phyloP scores from a whole-genome alignment of 2,329 filamentous ascomycete genomes.

The Hypoxylon sp. region DNA sequence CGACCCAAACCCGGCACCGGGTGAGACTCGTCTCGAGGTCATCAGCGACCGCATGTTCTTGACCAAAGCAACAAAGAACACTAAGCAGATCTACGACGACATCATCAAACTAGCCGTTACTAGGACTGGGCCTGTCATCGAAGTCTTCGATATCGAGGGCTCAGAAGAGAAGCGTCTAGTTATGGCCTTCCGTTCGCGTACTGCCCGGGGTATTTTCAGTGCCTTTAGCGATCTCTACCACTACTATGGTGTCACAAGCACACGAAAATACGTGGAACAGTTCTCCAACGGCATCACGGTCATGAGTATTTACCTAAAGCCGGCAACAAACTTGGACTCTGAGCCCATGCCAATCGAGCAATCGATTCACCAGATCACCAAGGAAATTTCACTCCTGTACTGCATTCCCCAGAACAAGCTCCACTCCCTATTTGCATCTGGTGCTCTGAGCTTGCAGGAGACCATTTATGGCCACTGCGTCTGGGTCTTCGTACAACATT shows the following conservation, averaged over 20 bases:
- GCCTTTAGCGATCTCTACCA: conserved; percentile 96
- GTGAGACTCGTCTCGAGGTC: conserved; percentile 88
- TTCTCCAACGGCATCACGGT: conserved; percentile 98
- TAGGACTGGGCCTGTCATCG: conserved; percentile 92
- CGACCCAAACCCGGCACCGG: conserved; percentile 74
- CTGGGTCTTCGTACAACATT: conserved; percentile 98
- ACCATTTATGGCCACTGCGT: conserved; percentile 97
- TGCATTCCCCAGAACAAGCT: conserved; percentile 98
- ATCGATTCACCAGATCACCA: conserved; percentile 98
- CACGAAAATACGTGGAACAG: conserved; percentile 97
- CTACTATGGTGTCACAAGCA: conserved; percentile 96
- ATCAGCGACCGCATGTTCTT: conserved; percentile 95
- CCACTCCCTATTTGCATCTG: conserved; percentile 85
- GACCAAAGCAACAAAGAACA: conserved; percentile 95
- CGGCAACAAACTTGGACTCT: conserved; percentile 65
- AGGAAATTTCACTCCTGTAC: conserved; percentile 96
- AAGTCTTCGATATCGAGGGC: conserved; percentile 95
- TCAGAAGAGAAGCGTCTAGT: conserved; percentile 93
- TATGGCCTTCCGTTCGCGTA: conserved; percentile 91
- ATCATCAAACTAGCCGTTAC: conserved; percentile 86
- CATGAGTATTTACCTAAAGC: conserved; percentile 93
- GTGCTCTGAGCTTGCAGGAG: conserved; percentile 90
- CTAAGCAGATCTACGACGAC: conserved; percentile 93
- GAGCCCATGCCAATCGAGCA: conserved; percentile 84
- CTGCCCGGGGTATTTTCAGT: conserved; percentile 92